Evolutionary conservation across 169 alveolate species (phyloP).

Genomic region (Eimeria necatrix): DNA sequence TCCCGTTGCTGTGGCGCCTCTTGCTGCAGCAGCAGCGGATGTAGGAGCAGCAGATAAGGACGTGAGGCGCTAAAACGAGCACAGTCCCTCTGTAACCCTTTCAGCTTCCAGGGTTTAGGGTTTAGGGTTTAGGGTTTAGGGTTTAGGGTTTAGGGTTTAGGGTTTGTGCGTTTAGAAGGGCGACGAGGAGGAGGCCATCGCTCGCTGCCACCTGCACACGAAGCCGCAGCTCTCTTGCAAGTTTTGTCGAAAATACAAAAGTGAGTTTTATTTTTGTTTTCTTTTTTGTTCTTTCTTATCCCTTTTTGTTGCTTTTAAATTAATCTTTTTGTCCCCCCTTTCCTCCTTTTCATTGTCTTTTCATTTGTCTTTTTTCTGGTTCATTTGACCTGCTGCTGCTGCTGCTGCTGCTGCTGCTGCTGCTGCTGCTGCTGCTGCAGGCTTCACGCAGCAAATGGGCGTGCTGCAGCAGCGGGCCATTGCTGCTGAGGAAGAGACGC

Average conservation of each 20-base stretch:
- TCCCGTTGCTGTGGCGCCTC: background rate
- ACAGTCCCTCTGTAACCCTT: background rate
- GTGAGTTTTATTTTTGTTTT: background rate
- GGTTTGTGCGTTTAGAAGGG: background rate
- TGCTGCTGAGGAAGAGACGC: slow-evolving; percentile 33
- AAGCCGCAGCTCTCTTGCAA: slow-evolving; percentile 81
- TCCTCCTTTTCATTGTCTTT: background rate
- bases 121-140: background rate
- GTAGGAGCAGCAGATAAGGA: background rate
- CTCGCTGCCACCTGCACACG: slow-evolving; percentile 81
- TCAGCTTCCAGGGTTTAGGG: background rate
- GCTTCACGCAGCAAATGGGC: slow-evolving; percentile 58
- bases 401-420: slow-evolving; percentile 55
- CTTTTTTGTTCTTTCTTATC: background rate
- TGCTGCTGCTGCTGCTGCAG: slow-evolving; percentile 24
- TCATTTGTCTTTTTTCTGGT: background rate
- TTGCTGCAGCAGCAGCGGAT: slow-evolving; percentile 10
- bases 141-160: background rate
- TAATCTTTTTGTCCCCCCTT: background rate
- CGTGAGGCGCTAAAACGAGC: background rate
- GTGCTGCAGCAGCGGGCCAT: slow-evolving; percentile 43
- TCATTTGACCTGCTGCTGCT: background rate
- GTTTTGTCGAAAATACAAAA: slow-evolving; percentile 80
- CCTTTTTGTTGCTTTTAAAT: background rate
- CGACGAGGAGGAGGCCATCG: slow-evolving; percentile 58